A percentile compares a stretch with the other conserved stretches of the same genome.
These are phyloP conservation scores for Phytophthora sansomeana DNA, from an alignment of 352 stramenopile species.

Conservation along the genomic window DNA sequence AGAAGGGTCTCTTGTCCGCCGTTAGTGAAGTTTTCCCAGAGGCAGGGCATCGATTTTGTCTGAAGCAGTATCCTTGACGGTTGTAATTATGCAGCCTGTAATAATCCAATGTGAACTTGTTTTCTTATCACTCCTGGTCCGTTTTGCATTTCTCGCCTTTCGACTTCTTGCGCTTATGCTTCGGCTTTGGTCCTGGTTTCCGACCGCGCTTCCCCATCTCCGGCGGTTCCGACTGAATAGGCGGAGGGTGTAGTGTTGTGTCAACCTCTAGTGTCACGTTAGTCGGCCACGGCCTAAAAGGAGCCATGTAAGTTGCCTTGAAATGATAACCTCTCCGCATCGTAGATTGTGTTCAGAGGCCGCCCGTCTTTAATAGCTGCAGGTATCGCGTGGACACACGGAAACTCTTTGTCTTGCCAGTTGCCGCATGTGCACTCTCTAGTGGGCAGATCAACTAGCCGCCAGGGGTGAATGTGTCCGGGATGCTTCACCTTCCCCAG, in stretches of 20 bases:
- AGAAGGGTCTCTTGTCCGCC: too few species aligned
- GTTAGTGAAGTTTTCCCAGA: too few species aligned
- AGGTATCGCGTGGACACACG: conserved; percentile 18
- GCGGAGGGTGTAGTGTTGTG: not conserved
- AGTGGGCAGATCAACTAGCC: conserved; percentile 5
- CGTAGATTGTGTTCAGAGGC: conserved; percentile 5
- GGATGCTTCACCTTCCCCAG: not conserved
- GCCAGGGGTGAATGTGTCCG: conserved; percentile 9
- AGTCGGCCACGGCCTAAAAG: conserved; percentile 11
- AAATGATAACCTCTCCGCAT: conserved; percentile 10
- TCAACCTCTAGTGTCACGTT: not conserved
- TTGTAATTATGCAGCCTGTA: too few species aligned
- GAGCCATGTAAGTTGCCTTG: conserved; percentile 4
- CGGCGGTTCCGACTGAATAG: not conserved
- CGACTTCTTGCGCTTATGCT: conserved; percentile 7
- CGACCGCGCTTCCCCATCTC: conserved; percentile 1
- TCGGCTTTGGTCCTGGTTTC: conserved; percentile 11
- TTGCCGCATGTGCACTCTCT: conserved; percentile 13
- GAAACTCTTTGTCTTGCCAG: conserved; percentile 17
- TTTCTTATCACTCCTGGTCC: too few species aligned
- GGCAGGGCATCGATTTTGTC: too few species aligned
- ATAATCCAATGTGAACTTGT: too few species aligned
- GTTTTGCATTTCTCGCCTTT: not conserved
- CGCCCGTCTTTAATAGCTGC: not conserved
- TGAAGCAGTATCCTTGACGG: too few species aligned